Base-by-base conservation (phyloP, 2,329 filamentous ascomycete genomes). In the Hypoxylon sp. region DNA sequence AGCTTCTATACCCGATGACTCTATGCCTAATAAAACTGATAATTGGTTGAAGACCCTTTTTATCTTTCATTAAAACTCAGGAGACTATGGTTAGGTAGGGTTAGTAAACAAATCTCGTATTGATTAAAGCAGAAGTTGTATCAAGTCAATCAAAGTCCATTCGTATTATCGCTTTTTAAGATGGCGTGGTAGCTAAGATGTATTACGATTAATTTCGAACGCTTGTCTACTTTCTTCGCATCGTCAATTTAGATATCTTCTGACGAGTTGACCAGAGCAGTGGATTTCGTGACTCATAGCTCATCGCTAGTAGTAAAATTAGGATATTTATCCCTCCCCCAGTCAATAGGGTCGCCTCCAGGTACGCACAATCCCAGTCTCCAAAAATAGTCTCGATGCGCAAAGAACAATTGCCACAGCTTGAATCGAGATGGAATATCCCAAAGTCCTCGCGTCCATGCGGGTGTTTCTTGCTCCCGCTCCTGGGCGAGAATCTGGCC, bases 371-470 rank as follows among this genome's bases (percentile, higher is more conserved):
- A 81, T 0, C 96, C 96, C 55, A 99, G 78, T 60, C 96, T 85
- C 92, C 93, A 97, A 79, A 99, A 98, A 78, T 99, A 99, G 80
- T 99, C 96, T 38, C 96, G 84, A 80, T 99, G 96, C 0, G 94
- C 92, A 78, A 96, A 97, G 75, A 98, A 90, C 6, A 97, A 81
- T 79, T 97, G 89, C 93, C 95, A 97, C n/a, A 96, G 85, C 77
- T 91, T 92, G 72, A 94, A 77, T 78, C 86, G 78, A 73, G 70
- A 85, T 75, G 73, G 89, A 78, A 81, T 86, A 83, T 79, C 89
- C 12, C 89, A 88, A 0, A 90, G 83, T 14, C 84, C 78, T 64
- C 69, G 64, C 44, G 55, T 48, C 28, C 61, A 45, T 22, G 67
- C 76, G 64, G 64, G 68, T 54, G 71, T 73, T 61, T 70, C 62